phyloP scores from a whole-genome alignment of 2,329 filamentous ascomycete species.

The Clarireedia paspali region DNA sequence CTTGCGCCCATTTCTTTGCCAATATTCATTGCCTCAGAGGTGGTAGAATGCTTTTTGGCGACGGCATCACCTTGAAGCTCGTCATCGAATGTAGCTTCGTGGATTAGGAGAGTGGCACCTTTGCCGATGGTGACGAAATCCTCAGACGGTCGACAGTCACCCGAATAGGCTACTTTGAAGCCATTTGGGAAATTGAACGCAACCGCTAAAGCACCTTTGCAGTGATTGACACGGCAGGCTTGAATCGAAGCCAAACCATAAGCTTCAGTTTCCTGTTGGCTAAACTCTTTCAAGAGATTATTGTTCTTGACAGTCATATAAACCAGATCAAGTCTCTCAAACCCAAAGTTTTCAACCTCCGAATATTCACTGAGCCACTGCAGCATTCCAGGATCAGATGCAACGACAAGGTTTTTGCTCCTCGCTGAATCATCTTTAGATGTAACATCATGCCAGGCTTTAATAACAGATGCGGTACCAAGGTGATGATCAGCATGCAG shows the following conservation, averaged over 20 bases:
- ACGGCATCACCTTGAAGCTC: constrained; percentile 69
- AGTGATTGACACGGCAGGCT: constrained; percentile 67
- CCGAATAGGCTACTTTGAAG: constrained; percentile 87
- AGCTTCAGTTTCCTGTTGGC: constrained; percentile 35
- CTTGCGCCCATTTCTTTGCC: constrained; percentile 72
- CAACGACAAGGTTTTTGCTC: constrained; percentile 49
- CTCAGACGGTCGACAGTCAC: constrained; percentile 77
- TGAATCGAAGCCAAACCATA: constrained; percentile 61
- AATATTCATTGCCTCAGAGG: constrained; percentile 73
- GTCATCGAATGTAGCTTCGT: constrained; percentile 95
- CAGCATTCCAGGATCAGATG: constrained; percentile 65
- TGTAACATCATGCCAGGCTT: constrained; percentile 62
- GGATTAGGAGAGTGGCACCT: constrained; percentile 75
- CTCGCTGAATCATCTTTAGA: constrained; percentile 33
- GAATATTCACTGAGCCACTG: constrained; percentile 74
- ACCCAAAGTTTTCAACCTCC: constrained; percentile 69
- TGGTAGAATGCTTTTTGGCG: constrained; percentile 87
- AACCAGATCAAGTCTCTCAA: constrained; percentile 36
- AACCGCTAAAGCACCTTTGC: constrained; percentile 67
- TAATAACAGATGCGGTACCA: constrained; percentile 72
- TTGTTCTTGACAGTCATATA: constrained; percentile 12
- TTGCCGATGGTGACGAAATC: constrained; percentile 63
- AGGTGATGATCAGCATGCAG: constrained; percentile 95
- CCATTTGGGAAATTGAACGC: constrained; percentile 70
- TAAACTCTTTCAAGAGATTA: constrained; percentile 28